Evolutionary conservation across 75 land plant genomes (phyloP).

Genomic region (Picea sitchensis): DNA sequence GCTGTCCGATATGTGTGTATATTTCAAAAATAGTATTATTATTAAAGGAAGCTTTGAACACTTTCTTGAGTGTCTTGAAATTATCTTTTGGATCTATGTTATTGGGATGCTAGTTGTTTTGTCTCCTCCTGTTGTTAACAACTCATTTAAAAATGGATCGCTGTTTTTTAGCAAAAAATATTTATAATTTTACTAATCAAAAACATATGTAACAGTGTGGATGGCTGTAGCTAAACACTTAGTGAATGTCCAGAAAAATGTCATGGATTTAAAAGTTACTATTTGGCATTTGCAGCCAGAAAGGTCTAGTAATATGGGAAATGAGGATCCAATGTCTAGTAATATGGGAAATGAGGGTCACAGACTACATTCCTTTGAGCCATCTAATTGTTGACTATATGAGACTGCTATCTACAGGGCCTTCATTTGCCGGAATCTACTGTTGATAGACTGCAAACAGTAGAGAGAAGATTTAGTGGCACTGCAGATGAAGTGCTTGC

Average conservation of each 20-base stretch:
- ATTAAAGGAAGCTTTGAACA: background rate
- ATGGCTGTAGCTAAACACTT: background rate
- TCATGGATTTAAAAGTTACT: background rate
- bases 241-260: background rate
- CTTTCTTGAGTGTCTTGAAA: background rate
- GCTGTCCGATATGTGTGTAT: too few relatives aligned
- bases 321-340: background rate
- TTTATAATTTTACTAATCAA: too few relatives aligned
- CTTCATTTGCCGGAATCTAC: slow-evolving; percentile 61
- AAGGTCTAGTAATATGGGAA: background rate
- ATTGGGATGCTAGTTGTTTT: background rate
- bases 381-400: background rate
- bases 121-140: background rate
- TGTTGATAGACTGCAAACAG: slow-evolving; percentile 83
- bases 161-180: background rate
- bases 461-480: slow-evolving; percentile 83
- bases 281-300: background rate
- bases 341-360: background rate
- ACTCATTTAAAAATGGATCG: background rate
- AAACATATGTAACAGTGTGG: background rate
- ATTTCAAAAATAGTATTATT: too few relatives aligned
- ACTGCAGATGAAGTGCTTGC: slow-evolving; percentile 74
- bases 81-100: background rate
- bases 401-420: slow-evolving; percentile 43
- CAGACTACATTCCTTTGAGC: background rate